Evolutionary conservation across 306 rosid genomes (phyloP).

Genomic region (Fragaria ananassa): DNA sequence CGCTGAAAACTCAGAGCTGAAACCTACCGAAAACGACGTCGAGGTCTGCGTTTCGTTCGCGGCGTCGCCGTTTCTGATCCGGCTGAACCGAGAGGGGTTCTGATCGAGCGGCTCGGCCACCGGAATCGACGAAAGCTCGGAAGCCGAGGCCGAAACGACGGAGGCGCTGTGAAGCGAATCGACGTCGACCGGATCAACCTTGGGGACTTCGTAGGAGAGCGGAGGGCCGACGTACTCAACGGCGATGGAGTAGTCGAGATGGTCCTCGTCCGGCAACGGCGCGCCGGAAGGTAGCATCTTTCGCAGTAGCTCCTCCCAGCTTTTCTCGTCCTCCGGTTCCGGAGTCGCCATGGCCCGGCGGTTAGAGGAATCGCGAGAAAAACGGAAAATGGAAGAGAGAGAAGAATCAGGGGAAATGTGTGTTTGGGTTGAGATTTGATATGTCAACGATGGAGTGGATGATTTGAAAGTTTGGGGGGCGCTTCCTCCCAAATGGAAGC

Average conservation of each 20-base stretch:
- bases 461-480: neutral
- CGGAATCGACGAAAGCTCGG: slow-evolving; percentile 48
- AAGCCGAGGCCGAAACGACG: slow-evolving; percentile 31
- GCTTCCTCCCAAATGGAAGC: neutral
- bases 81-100: slow-evolving; percentile 39
- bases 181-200: slow-evolving; percentile 62
- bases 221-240: slow-evolving; percentile 77
- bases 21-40: slow-evolving; percentile 42
- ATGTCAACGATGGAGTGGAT: neutral
- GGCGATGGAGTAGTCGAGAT: slow-evolving; percentile 82
- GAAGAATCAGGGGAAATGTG: neutral
- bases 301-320: slow-evolving; percentile 58
- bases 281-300: slow-evolving; percentile 83
- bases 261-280: slow-evolving; percentile 77
- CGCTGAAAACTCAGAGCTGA: slow-evolving; percentile 33
- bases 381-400: neutral
- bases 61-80: slow-evolving; percentile 43
- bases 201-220: slow-evolving; percentile 59
- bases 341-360: slow-evolving; percentile 59
- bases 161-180: slow-evolving; percentile 36
- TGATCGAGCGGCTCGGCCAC: slow-evolving; percentile 52
- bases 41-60: slow-evolving; percentile 38
- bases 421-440: neutral
- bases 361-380: slow-evolving; percentile 33
- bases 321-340: slow-evolving; percentile 44